Base-by-base conservation (phyloP, 2,329 filamentous ascomycete genomes). In the Hymenotorrendiella dingleyae region DNA sequence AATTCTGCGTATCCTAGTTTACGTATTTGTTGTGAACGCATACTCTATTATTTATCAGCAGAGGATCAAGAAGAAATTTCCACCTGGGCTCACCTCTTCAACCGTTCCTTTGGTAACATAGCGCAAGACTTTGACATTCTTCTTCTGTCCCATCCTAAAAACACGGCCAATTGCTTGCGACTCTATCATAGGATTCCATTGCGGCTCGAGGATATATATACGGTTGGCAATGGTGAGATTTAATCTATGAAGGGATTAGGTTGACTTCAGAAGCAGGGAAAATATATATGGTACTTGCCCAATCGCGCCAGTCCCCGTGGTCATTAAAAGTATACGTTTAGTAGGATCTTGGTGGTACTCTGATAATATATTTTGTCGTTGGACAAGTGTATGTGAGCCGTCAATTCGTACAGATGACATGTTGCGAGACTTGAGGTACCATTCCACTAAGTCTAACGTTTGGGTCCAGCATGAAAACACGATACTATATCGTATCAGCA, bases 301-400 rank as follows among this genome's bases (percentile, higher is more conserved):
- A 37, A 48, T 43, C 1, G 49, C 48, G 12, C 49, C 40, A 12
- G 43, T 49, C 3, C 50, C 50, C 17, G 46, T 52, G 9, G 43
- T 76, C 71, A 77, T 76, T 12, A 78, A 64, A 1, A 77, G 38
- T 11, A 50, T 37, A 12, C 39, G n/a, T n/a, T n/a, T n/a, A n/a
- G n/a, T n/a, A n/a, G 47, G 32, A 32, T 49, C 19, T 17, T 23
- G 6, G 32, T 17, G 32, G 58, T 38, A 34, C 6, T 34, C 30
- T 10, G 20, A 17, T 3, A 34, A 20, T 12, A 34, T 34, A 5
- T 11, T 34, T 11, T 34, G 30, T 21, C 30, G 30, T 3, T 20
- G 30, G 22, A 17, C 10, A 17, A 21, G 17, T 17, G 7, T 34
- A n/a, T 20, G 17, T 3, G 20, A 17, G 11, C 30, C 30, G 10